These are phyloP conservation scores for Xylariales sp. DNA, from an alignment of 2,329 filamentous ascomycete species.

Conservation along the genomic window DNA sequence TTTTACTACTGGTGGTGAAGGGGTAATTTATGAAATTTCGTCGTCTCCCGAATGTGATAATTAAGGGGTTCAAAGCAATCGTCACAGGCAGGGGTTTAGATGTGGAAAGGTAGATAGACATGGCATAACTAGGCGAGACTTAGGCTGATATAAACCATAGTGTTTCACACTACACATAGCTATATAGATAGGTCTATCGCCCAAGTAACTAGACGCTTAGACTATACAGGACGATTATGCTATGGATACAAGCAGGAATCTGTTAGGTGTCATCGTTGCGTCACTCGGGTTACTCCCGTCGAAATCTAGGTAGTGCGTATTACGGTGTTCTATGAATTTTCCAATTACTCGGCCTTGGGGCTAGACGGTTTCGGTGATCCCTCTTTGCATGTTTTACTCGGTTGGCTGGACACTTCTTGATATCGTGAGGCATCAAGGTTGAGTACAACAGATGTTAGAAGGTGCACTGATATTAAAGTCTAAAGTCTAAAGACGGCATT, in stretches of 20 bases:
- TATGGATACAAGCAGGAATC: not conserved
- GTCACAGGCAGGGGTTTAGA: not conserved
- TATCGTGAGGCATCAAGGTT: too few relatives aligned
- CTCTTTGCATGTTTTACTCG: not conserved
- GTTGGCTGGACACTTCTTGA: not conserved
- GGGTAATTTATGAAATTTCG: not conserved
- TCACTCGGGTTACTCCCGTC: not conserved
- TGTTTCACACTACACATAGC: not conserved
- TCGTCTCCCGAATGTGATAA: not conserved
- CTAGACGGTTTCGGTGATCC: not conserved
- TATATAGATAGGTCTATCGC: not conserved
- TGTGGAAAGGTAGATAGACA: not conserved
- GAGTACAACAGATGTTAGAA: too few relatives aligned
- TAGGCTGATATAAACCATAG: constrained; percentile 11
- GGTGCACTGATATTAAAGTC: too few relatives aligned
- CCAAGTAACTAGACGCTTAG: not conserved
- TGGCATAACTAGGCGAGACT: too few relatives aligned
- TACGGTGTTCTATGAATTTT: too few relatives aligned
- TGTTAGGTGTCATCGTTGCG: not conserved
- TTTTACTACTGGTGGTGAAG: not conserved
- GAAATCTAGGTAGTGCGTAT: not conserved
- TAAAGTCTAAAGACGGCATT: not conserved
- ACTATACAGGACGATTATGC: not conserved
- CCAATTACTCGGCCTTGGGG: not conserved
- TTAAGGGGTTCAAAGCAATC: not conserved